These are phyloP conservation scores for Metschnikowia corniflorae DNA, from an alignment of 805 yeast species.

Conservation along the genomic window DNA sequence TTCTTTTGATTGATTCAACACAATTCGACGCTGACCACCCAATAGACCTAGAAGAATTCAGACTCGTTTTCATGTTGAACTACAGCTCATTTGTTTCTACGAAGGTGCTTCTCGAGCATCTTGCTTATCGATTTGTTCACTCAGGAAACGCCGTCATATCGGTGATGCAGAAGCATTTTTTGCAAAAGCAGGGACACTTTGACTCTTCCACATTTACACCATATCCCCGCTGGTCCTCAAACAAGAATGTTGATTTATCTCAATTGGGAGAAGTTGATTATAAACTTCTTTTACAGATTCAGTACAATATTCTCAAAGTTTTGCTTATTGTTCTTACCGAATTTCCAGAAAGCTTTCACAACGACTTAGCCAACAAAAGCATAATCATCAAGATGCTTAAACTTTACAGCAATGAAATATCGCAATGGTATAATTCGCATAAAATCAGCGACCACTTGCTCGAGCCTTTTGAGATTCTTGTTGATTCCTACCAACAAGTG, in stretches of 20 bases:
- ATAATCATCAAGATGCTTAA: slow-evolving; percentile 63
- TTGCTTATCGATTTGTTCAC: slow-evolving; percentile 39
- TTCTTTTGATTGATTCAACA: slow-evolving; percentile 68
- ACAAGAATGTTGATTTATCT: slow-evolving; percentile 34
- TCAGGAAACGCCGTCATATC: slow-evolving; percentile 45
- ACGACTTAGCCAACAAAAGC: slow-evolving; percentile 57
- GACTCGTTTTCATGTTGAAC: slow-evolving; percentile 40
- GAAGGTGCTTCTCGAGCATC: slow-evolving; percentile 35
- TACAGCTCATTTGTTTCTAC: slow-evolving; percentile 40
- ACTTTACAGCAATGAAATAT: slow-evolving; percentile 63
- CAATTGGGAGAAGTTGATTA: slow-evolving; percentile 53
- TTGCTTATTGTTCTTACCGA: slow-evolving; percentile 65
- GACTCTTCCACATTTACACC: slow-evolving; percentile 15
- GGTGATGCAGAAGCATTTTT: slow-evolving; percentile 34
- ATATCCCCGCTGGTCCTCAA: slow-evolving; percentile 62
- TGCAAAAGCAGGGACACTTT: slow-evolving; percentile 12
- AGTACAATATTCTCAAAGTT: slow-evolving; percentile 77
- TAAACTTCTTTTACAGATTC: slow-evolving; percentile 69
- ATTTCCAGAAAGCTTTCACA: slow-evolving; percentile 72
- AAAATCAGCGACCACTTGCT: slow-evolving; percentile 34
- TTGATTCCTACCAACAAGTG: slow-evolving; percentile 55
- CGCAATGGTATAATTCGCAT: slow-evolving; percentile 44
- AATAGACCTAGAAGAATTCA: slow-evolving; percentile 38
- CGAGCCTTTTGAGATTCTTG: slow-evolving; percentile 36
- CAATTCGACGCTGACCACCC: slow-evolving; percentile 44